Evolutionary conservation across 2,329 filamentous ascomycete genomes (phyloP), one percentile per base, ranked within the genome.

Genomic region (Coniella lustricola): DNA sequence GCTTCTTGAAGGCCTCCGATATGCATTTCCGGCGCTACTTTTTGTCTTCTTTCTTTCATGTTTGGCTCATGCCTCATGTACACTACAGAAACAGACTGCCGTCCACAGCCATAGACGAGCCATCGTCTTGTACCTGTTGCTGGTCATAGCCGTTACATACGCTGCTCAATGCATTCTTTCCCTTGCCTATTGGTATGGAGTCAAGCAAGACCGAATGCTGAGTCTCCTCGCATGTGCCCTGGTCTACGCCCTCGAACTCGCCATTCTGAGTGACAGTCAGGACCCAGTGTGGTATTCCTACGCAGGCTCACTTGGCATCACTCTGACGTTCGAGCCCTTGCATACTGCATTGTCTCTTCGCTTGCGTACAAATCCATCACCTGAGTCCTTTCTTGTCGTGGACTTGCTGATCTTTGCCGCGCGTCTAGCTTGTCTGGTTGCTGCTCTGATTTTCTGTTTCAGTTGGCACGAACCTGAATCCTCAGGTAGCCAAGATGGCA

Each of bases 251-350:
- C 72, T 82, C 13, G 71, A 84, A 55, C 67, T 81, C 50, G 70
- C 76, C 35, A 72, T 71, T 17, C 68, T 85, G 13, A 65, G 70
- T 2, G 75, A 79, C 45, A 67, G 69, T 16, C 60, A 68, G 25
- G 68, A 71, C 44, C 70, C 73, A 2, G 70, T 79, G 9, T 83
- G 80, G 72, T 80, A 82, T 55, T 80, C 82, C 0, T 81, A 80
- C 53, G 76, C 77, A 54, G 82, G 80, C 16, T 77, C 78, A 12
- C 85, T 82, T 72, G 55, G 76, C 25, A 62, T 85, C 14, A 77
- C 76, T 13, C 63, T 84, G 7, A 56, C 71, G 13, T 75, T 78
- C 32, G 84, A 88, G 57, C 60, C 72, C 20, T 56, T 66, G 13
- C 55, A 77, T 16, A 59, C 64, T 34, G 61, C 61, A 17, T 46